phyloP scores from a whole-genome alignment of 108 stramenopile species.

The Cyclotella sp. region DNA sequence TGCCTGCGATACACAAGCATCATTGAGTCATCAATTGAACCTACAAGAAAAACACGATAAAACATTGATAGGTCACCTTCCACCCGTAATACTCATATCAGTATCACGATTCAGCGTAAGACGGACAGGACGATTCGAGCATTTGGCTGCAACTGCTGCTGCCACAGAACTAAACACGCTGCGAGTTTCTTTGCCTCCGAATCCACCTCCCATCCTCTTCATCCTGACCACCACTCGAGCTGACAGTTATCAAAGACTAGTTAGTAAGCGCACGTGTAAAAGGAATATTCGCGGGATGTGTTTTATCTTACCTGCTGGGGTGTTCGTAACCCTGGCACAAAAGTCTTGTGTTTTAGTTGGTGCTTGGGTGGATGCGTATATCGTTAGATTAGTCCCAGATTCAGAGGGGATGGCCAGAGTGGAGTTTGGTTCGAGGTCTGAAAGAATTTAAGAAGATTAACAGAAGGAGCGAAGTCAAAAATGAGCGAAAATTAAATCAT shows the following conservation, averaged over 20 bases:
- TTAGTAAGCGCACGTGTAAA: not conserved
- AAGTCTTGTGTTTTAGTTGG: conserved; percentile 88
- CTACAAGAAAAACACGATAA: not conserved
- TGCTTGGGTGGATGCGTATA: conserved; percentile 92
- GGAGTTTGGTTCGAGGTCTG: conserved; percentile 89
- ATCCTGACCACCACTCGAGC: conserved; percentile 88
- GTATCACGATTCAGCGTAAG: conserved; percentile 89
- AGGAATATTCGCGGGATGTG: not conserved
- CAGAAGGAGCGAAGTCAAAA: not conserved
- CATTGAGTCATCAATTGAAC: conserved; percentile 7
- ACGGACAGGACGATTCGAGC: conserved; percentile 81
- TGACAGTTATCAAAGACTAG: not conserved
- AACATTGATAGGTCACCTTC: conserved; percentile 7
- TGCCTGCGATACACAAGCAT: conserved; percentile 48
- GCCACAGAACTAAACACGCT: conserved; percentile 88
- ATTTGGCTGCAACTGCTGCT: conserved; percentile 89
- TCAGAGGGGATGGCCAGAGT: conserved; percentile 92
- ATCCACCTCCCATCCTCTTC: conserved; percentile 96
- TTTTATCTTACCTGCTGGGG: conserved; percentile 47
- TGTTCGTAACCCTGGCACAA: conserved; percentile 85
- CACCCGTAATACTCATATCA: conserved; percentile 93
- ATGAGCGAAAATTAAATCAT: not conserved
- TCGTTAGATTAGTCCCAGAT: conserved; percentile 78
- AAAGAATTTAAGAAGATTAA: not conserved
- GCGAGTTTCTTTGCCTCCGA: conserved; percentile 94